A percentile compares a stretch with the other conserved stretches of the same genome.
These are phyloP conservation scores for Solanum sejunctum DNA, from an alignment of 257 asterid species.

Conservation along the genomic window DNA sequence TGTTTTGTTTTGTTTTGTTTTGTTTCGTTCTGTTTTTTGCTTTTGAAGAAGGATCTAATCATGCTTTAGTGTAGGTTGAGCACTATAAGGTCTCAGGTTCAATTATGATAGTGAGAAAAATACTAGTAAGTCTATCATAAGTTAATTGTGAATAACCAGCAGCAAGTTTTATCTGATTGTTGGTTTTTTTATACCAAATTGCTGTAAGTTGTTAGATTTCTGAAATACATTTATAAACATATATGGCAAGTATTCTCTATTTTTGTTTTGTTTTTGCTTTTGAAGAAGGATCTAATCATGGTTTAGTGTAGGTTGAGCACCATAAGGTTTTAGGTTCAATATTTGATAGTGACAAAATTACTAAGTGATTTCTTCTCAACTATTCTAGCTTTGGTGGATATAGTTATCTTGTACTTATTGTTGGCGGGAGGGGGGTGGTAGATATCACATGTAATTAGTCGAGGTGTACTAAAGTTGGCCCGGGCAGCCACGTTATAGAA, in stretches of 20 bases:
- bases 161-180: not conserved
- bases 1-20: not conserved
- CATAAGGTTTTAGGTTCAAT: not conserved
- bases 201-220: not conserved
- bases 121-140: conserved; percentile 12
- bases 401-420: not conserved
- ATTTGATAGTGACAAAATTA: too few relatives aligned
- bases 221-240: not conserved
- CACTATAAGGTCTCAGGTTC: too few relatives aligned
- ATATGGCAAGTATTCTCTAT: not conserved
- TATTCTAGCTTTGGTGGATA: not conserved
- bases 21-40: not conserved
- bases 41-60: not conserved
- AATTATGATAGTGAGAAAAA: too few relatives aligned
- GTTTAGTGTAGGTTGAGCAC: not conserved
- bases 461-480: not conserved
- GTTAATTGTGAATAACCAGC: not conserved
- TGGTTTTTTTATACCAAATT: not conserved
- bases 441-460: not conserved
- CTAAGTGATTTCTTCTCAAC: not conserved
- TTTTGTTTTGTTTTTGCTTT: not conserved
- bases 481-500: not conserved
- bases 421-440: not conserved
- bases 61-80: too few relatives aligned
- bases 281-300: not conserved